Base-by-base conservation (phyloP, 2,329 filamentous ascomycete genomes). In the Ophiognomonia clavigignenti-juglandacearum region DNA sequence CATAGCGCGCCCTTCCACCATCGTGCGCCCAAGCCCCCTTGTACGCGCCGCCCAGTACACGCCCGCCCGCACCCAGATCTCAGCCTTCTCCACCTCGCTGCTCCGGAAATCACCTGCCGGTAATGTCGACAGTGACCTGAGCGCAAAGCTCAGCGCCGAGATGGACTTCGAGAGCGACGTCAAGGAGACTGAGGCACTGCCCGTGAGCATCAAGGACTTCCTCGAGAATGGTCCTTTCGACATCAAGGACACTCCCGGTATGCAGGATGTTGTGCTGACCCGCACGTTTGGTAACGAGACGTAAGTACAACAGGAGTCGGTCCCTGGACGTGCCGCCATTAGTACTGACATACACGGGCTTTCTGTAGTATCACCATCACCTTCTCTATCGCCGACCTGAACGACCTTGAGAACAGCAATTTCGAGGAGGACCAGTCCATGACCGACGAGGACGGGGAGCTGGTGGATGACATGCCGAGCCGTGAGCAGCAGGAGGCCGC, bases 241-340 rank as follows among this genome's bases (percentile, higher is more conserved):
- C 76, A 77, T 93, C 52, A 75, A 88, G 61, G 93, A 98, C 68
- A 81, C 77, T 26, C 76, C 85, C 23, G 93, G 93, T 53, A 80
- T 89, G 67, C 88, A 97, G 72, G 89, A 96, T 58, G 87, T 98
- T 57, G 77, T 86, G 61, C 77, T 98, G 56, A 86, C 82, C 52
- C 86, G 91, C 61, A 85, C 80, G 55, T 92, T 88, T 61, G 87
- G 86, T 60, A 84, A 95, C 54, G 93, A 98, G 75, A 88, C 85
- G 89, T 93, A 69, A 69, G 83, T 68, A 41, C 43, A 19, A 3
- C 31, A 38, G 35, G 53, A 39, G 19, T 6, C 2, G 19, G 27
- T n/a, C n/a, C 11, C 13, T 4, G 8, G 43, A 7, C 14, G 8
- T 45, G 37, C 11, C 6, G n/a, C 6, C 35, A 14, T 20, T 26